Percentiles rank a stretch among this genome's conserved stretches.
Conservation (phyloP, 2,329 filamentous ascomycete species). For the Botrytis fragariae region DNA sequence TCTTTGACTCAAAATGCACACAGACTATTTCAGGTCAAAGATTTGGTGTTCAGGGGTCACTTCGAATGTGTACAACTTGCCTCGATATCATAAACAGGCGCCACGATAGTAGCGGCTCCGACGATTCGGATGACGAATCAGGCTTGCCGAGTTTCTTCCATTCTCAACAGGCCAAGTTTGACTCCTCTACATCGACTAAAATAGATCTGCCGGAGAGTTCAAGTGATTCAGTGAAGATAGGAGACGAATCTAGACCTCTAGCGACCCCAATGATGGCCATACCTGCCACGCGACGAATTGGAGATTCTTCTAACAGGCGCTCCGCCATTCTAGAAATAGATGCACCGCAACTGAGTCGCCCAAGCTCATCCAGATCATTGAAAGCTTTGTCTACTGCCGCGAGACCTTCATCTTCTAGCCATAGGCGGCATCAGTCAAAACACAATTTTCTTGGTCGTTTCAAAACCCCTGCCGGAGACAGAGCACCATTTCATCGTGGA, state of each 20-base stretch:
- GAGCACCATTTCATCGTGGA: conserved; percentile 82
- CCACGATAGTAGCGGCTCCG: conserved; percentile 81
- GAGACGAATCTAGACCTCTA: conserved; percentile 50
- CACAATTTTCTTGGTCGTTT: conserved; percentile 78
- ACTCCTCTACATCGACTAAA: conserved; percentile 41
- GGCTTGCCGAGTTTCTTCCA: conserved; percentile 63
- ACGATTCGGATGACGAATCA: conserved; percentile 80
- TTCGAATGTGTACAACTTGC: conserved; percentile 91
- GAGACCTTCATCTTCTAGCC: conserved; percentile 76
- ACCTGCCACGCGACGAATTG: conserved; percentile 61
- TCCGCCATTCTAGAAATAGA: conserved; percentile 91
- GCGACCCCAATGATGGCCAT: conserved; percentile 72
- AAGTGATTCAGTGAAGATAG: conserved; percentile 38
- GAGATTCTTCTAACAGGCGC: conserved; percentile 75
- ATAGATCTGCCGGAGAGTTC: conserved; percentile 42
- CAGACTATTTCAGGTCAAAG: conserved; percentile 82
- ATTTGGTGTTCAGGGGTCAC: conserved; percentile 80
- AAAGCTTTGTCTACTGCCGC: conserved; percentile 64
- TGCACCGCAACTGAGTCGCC: conserved; percentile 76
- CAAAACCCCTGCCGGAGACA: conserved; percentile 70
- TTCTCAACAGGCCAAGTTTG: conserved; percentile 49
- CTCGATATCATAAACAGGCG: conserved; percentile 87
- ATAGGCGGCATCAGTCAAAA: conserved; percentile 84
- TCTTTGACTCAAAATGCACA: conserved; percentile 96
- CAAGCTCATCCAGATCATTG: conserved; percentile 88